Evolutionary conservation across 2,329 filamentous ascomycete genomes (phyloP), one percentile per base, ranked within the genome.

Genomic region (Trichoderma sp.): DNA sequence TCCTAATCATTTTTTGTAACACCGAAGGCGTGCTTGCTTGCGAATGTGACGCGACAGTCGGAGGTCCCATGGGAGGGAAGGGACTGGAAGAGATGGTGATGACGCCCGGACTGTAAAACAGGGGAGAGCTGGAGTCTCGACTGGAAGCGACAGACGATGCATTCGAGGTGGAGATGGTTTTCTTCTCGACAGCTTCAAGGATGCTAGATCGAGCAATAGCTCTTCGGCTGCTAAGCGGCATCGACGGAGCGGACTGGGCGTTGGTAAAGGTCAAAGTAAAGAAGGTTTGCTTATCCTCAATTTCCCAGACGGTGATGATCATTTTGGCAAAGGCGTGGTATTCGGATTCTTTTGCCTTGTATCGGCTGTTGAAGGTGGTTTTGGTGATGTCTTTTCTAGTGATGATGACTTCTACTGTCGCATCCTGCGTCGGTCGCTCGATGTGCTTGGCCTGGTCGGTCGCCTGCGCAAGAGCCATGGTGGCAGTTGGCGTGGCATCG

Each of bases 261-360:
- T 88, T 91, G 12, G 93, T 95, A 76, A 95, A 95, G 0, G 93
- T 94, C 75, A 95, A 85, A 2, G 92, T 95, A 80, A 91, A 95
- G 82, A 92, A 95, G 11, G 88, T 90, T 78, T 92, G 89, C 24
- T 88, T 87, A 59, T 93, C 90, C 53, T 93, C 89, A n/a, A 89
- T 86, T 76, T 90, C 88, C 92, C 93, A 95, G 7, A 94, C 89
- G 0, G 91, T 93, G 27, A 95, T 90, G 64, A 95, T 94, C 92
- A 95, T 94, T 78, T 92, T 93, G 27, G 93, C 92, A 77, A 90
- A 90, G 0, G 90, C 83, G 79, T 86, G 86, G 67, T 82, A 83
- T 27, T 85, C 83, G 7, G 81, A 83, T 21, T 82, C 82, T 76
- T 84, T 85, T 11, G 82, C 80, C 75, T 83, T 83, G 50, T 81